phyloP scores from a whole-genome alignment of 192 early-diverging fungal species.

The Mortierella antarctica region DNA sequence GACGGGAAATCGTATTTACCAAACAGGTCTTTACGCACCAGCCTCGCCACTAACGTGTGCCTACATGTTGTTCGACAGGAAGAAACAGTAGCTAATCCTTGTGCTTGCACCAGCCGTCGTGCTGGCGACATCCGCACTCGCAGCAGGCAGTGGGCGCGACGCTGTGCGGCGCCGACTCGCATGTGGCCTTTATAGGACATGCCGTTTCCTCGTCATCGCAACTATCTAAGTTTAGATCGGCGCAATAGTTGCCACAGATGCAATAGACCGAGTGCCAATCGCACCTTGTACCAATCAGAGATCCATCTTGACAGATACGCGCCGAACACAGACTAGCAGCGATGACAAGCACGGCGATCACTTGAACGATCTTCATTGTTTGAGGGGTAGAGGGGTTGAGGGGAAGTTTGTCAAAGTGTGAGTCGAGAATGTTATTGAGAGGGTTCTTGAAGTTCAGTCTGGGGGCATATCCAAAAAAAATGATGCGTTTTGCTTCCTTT shows the following conservation, averaged over 20 bases:
- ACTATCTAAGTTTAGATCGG: neutral
- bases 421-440: slow-evolving; percentile 4
- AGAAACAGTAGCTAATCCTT: neutral
- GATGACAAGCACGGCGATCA: slow-evolving; percentile 6
- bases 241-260: neutral
- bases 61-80: too few relatives aligned
- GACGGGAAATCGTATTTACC: too few relatives aligned
- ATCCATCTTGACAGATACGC: slow-evolving; percentile 12
- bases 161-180: too few relatives aligned
- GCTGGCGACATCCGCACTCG: slow-evolving; percentile 18
- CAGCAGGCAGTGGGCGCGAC: too few relatives aligned
- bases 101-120: slow-evolving; percentile 3
- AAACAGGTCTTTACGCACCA: too few relatives aligned
- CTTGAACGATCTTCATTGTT: slow-evolving; percentile 13
- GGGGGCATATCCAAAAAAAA: too few relatives aligned
- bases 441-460: neutral
- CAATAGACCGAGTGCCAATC: neutral
- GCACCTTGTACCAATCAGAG: neutral
- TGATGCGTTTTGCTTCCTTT: too few relatives aligned
- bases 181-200: slow-evolving; percentile 13
- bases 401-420: too few relatives aligned
- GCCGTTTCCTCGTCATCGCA: neutral
- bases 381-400: neutral
- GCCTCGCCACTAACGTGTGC: too few relatives aligned
- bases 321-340: slow-evolving; percentile 1